Evolutionary conservation across 1,284 basidiomycete genomes (phyloP).

Genomic region (Agroathelia rolfsii): DNA sequence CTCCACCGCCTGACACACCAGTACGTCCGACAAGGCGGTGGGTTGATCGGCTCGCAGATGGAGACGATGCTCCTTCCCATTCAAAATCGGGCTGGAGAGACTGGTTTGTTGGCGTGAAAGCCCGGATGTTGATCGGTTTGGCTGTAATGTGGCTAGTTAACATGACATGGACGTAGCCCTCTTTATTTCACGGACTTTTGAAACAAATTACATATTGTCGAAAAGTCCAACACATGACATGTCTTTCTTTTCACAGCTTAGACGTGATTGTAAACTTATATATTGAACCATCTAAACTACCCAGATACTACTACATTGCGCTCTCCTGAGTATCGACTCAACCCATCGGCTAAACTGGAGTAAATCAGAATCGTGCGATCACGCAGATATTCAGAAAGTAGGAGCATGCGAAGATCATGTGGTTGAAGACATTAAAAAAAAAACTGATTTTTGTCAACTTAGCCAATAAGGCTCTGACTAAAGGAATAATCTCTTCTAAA

Average conservation of each 20-base stretch:
- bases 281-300: too few relatives aligned
- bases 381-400: slow-evolving; percentile 1
- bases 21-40: slow-evolving; percentile 33
- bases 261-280: too few relatives aligned
- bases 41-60: slow-evolving; percentile 45
- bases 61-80: slow-evolving; percentile 17
- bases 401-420: slow-evolving; percentile 20
- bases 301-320: not conserved
- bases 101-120: slow-evolving; percentile 17
- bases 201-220: slow-evolving; percentile 1
- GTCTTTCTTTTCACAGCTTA: not conserved
- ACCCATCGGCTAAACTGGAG: not conserved
- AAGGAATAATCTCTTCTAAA: too few relatives aligned
- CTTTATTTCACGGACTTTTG: slow-evolving; percentile 1
- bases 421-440: slow-evolving; percentile 32
- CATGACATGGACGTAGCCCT: slow-evolving; percentile 39
- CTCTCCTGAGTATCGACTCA: not conserved
- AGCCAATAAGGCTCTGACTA: too few relatives aligned
- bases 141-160: slow-evolving; percentile 48
- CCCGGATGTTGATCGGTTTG: slow-evolving; percentile 23
- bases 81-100: slow-evolving; percentile 18
- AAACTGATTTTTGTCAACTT: too few relatives aligned
- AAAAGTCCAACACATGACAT: not conserved
- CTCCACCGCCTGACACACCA: slow-evolving; percentile 25
- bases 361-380: slow-evolving; percentile 1